A percentile compares a stretch with the other conserved stretches of the same genome.
phyloP scores from a whole-genome alignment of 495 filamentous ascomycete species.

The Penicillium bialowiezense region DNA sequence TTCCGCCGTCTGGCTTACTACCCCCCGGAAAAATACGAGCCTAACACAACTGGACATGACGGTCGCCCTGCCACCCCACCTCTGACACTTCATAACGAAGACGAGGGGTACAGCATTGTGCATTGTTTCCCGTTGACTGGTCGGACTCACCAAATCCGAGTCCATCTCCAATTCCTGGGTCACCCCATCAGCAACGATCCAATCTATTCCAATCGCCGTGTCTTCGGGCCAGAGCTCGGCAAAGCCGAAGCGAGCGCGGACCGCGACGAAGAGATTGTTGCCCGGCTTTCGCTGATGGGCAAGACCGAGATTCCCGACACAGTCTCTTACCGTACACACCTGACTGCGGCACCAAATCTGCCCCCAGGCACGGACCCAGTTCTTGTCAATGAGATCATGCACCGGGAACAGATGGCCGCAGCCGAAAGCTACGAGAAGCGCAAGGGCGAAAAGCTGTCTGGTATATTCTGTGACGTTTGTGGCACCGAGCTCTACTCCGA shows the following conservation, averaged over 20 bases:
- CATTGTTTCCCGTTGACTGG: constrained; percentile 91
- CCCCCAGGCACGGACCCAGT: constrained; percentile 38
- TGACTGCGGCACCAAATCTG: constrained; percentile 41
- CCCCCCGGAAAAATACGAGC: constrained; percentile 44
- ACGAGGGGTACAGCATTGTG: constrained; percentile 85
- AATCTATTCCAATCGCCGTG: constrained; percentile 90
- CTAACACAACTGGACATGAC: constrained; percentile 23
- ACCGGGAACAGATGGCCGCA: constrained; percentile 73
- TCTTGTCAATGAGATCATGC: constrained; percentile 42
- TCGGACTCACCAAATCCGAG: constrained; percentile 90
- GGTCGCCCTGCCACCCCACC: constrained; percentile 32
- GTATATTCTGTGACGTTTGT: constrained; percentile 75
- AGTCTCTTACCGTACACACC: constrained; percentile 65
- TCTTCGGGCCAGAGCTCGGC: constrained; percentile 81
- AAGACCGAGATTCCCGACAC: constrained; percentile 88
- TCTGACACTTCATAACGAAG: constrained; percentile 24
- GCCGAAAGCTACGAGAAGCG: constrained; percentile 77
- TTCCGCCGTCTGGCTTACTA: constrained; percentile 90
- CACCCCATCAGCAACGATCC: constrained; percentile 96
- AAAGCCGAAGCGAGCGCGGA: constrained; percentile 63
- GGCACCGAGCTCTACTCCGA: constrained; percentile 88
- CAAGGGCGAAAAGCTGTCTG: constrained; percentile 86
- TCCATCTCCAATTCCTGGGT: constrained; percentile 91
- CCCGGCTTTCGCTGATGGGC: constrained; percentile 82
- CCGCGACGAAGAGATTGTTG: constrained; percentile 84